Conservation (phyloP, 345 rosid species). For the Mercurialis annua region DNA sequence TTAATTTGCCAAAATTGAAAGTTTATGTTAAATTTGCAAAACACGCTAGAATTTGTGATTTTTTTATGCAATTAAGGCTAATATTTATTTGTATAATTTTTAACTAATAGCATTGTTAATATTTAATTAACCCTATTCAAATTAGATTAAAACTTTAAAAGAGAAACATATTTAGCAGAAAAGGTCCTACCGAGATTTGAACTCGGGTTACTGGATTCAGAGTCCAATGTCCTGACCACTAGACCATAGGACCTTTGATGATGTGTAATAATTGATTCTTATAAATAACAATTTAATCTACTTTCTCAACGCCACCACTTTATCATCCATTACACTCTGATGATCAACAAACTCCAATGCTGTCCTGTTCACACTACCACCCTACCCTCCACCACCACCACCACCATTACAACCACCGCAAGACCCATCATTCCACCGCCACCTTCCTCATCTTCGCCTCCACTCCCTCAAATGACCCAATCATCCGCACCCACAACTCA, state of each 20-base stretch:
- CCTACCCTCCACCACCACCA: conserved; percentile 27
- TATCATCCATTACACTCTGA: not conserved
- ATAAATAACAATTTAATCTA: no score
- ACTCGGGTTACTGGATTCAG: conserved; percentile 98
- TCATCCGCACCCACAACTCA: conserved; percentile 53
- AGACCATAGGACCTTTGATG: conserved; percentile 74
- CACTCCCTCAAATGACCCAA: conserved; percentile 21
- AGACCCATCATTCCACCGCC: conserved; percentile 13
- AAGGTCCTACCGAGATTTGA: conserved; percentile 97
- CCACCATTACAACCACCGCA: conserved; percentile 15
- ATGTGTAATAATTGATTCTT: no score
- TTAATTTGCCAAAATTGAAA: no score
- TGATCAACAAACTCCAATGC: conserved; percentile 17
- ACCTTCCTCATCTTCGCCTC: conserved; percentile 20
- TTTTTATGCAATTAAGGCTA: no score
- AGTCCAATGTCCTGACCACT: conserved; percentile 94
- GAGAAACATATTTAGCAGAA: no score
- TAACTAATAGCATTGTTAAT: no score
- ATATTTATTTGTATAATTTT: no score
- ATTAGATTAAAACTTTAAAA: no score
- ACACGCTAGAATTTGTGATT: no score
- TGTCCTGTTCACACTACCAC: conserved; percentile 19
- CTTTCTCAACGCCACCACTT: not conserved
- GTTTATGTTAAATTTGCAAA: no score
- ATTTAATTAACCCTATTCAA: no score